Percentiles rank a stretch among this genome's conserved stretches.
Conservation (phyloP, 2,329 filamentous ascomycete genomes). For the Diaporthe vexans region DNA sequence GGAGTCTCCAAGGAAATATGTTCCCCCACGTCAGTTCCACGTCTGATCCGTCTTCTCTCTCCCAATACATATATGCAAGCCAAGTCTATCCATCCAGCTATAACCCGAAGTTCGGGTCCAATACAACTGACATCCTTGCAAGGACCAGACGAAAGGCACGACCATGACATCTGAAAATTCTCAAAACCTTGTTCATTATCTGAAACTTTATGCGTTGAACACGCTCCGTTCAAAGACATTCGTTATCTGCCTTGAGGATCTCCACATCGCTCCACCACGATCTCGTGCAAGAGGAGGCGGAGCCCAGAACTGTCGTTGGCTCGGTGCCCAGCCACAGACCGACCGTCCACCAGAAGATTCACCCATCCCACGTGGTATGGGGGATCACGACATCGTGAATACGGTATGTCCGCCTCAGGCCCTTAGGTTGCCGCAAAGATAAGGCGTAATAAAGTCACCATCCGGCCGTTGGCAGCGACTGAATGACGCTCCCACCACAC, state of each 20-base stretch:
- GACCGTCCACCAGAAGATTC: not conserved
- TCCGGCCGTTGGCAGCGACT: slow-evolving; percentile 11
- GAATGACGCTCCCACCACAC: slow-evolving; percentile 17
- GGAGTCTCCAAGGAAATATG: not conserved
- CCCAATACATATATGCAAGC: not conserved
- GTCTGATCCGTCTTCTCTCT: not conserved
- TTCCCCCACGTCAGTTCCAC: not conserved
- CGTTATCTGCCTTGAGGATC: slow-evolving; percentile 16
- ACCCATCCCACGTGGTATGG: slow-evolving; percentile 24
- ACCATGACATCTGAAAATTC: slow-evolving; percentile 24
- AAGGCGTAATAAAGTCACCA: slow-evolving; percentile 14
- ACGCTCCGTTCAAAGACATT: not conserved
- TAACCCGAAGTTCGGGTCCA: slow-evolving; percentile 21
- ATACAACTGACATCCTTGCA: not conserved
- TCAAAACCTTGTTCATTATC: slow-evolving; percentile 20
- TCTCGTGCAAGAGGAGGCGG: not conserved
- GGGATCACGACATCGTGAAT: not conserved
- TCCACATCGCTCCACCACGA: not conserved
- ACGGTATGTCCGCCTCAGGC: not conserved
- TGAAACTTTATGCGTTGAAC: slow-evolving; percentile 27
- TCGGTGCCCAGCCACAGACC: not conserved
- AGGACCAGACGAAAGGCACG: not conserved
- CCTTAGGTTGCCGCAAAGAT: not conserved
- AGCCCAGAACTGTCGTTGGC: slow-evolving; percentile 9
- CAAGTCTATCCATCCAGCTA: not conserved